Conservation (phyloP, 176 grass and related monocot species). For the Ananas comosus region DNA sequence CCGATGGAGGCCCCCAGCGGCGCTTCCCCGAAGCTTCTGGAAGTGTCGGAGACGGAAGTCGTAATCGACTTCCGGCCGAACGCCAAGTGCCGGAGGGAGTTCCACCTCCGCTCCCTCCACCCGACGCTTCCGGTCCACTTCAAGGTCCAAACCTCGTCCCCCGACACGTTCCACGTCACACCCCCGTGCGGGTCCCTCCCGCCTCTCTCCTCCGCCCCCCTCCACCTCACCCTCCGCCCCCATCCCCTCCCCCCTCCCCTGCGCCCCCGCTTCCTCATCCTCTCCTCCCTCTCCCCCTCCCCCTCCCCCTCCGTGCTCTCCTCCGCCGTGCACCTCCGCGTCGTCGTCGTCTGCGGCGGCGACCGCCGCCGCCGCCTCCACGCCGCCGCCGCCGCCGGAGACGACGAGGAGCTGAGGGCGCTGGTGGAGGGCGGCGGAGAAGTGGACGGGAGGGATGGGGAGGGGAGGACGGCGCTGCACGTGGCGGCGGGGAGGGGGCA, state of each 20-base stretch:
- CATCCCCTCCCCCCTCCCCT: slow-evolving; percentile 49
- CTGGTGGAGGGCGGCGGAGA: neutral
- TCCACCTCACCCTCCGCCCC: slow-evolving; percentile 82
- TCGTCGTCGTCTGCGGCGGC: slow-evolving; percentile 29
- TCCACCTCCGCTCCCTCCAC: slow-evolving; percentile 66
- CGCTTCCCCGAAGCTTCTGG: slow-evolving; percentile 31
- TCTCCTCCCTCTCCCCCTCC: slow-evolving; percentile 36
- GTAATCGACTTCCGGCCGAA: slow-evolving; percentile 70
- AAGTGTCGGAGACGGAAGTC: slow-evolving; percentile 58
- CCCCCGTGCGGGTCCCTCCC: slow-evolving; percentile 53
- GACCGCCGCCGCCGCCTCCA: slow-evolving; percentile 63
- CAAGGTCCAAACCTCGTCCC: slow-evolving; percentile 89
- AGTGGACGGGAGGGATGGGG: slow-evolving; percentile 22
- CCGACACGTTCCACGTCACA: slow-evolving; percentile 91
- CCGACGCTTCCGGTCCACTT: slow-evolving; percentile 49
- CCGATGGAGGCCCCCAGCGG: neutral
- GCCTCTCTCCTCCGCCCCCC: slow-evolving; percentile 47
- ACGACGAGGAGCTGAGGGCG: slow-evolving; percentile 23
- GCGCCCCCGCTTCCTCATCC: slow-evolving; percentile 86
- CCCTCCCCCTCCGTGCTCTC: slow-evolving; percentile 61
- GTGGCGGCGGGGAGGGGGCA: slow-evolving; percentile 38
- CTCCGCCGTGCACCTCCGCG: slow-evolving; percentile 55
- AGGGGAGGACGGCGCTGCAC: slow-evolving; percentile 32
- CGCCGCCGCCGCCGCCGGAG: slow-evolving; percentile 44
- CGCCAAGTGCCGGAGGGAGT: slow-evolving; percentile 57